A percentile compares a stretch with the other conserved stretches of the same genome.
Conservation (phyloP, 2,329 filamentous ascomycete genomes). For the Diaporthe eres region DNA sequence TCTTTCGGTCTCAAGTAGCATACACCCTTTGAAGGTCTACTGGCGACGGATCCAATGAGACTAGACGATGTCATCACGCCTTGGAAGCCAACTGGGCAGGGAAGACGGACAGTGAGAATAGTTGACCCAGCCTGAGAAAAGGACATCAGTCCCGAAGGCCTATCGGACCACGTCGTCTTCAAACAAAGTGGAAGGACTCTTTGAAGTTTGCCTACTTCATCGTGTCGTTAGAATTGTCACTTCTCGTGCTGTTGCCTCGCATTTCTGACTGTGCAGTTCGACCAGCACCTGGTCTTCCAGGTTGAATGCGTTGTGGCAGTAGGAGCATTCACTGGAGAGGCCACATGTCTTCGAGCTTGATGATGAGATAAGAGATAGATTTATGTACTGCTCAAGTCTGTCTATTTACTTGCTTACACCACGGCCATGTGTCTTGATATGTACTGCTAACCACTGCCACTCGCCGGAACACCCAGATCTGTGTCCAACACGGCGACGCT, state of each 20-base stretch:
- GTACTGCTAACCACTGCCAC: background rate
- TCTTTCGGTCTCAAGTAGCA: background rate
- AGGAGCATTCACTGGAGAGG: too few relatives aligned
- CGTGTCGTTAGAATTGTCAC: background rate
- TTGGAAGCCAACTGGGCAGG: background rate
- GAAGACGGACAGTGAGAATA: background rate
- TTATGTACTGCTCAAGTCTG: background rate
- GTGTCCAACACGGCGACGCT: conserved; percentile 70
- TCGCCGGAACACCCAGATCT: conserved; percentile 16
- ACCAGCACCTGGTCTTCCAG: background rate
- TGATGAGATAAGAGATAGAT: background rate
- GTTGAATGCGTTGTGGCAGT: background rate
- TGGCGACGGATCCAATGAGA: background rate
- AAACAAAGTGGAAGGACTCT: background rate
- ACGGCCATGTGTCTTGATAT: background rate
- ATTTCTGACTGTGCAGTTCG: background rate
- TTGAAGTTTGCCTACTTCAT: too few relatives aligned
- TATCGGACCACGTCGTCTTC: background rate
- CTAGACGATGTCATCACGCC: background rate
- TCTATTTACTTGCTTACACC: background rate
- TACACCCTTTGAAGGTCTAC: background rate
- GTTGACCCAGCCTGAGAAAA: too few relatives aligned
- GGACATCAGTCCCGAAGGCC: background rate
- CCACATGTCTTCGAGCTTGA: background rate
- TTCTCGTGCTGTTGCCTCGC: background rate